Conservation (phyloP, 257 asterid genomes). For the Nicotiana tomentosiformis region DNA sequence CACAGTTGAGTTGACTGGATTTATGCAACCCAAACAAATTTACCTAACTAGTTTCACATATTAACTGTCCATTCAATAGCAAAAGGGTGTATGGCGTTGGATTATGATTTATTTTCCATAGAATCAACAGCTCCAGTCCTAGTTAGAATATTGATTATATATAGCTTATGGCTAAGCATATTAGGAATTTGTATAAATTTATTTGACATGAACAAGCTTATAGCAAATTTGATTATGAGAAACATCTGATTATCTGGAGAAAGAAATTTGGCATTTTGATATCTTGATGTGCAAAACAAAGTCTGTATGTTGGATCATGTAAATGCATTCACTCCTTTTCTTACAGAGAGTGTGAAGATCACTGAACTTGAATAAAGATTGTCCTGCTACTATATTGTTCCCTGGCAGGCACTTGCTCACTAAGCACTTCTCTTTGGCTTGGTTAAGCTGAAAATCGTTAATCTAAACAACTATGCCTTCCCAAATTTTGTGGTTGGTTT, state of each 20-base stretch:
- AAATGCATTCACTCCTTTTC: slow-evolving; percentile 69
- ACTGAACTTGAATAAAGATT: slow-evolving; percentile 87
- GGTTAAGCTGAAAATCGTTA: slow-evolving; percentile 40
- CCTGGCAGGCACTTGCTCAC: slow-evolving; percentile 87
- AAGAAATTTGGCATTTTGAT: slow-evolving; percentile 52
- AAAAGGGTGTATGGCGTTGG: not conserved
- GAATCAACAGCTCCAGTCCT: not conserved
- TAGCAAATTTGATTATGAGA: not conserved
- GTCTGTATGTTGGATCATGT: slow-evolving; percentile 78
- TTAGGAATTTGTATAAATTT: not conserved
- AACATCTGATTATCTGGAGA: not conserved
- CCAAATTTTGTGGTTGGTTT: not conserved
- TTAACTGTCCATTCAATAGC: not conserved
- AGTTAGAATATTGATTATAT: not conserved
- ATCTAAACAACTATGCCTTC: not conserved
- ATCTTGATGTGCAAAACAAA: slow-evolving; percentile 61
- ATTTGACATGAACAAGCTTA: slow-evolving; percentile 3
- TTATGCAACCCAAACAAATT: not conserved
- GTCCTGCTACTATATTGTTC: slow-evolving; percentile 71
- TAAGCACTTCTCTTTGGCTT: slow-evolving; percentile 40
- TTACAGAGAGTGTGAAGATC: slow-evolving; percentile 54
- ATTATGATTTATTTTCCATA: not conserved
- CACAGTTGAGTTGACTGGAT: not conserved
- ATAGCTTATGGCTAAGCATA: not conserved
- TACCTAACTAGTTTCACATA: not conserved